These are phyloP conservation scores for Claviceps purpurea DNA, from an alignment of 2,329 filamentous ascomycete species.

Conservation along the genomic window DNA sequence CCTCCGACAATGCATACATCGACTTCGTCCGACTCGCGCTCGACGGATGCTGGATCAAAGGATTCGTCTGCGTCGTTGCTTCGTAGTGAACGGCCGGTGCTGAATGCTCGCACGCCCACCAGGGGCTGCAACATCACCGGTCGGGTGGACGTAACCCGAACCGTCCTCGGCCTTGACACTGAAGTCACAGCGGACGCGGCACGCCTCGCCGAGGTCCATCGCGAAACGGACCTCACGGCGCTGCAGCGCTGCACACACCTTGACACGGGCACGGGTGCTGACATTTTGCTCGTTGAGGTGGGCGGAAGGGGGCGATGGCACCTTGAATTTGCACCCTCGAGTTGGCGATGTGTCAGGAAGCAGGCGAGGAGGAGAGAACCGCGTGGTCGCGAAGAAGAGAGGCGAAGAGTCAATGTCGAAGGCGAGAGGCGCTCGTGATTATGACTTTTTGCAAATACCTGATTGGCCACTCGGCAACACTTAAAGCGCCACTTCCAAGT, in stretches of 20 bases:
- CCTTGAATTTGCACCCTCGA: not conserved
- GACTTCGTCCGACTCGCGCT: conserved; percentile 84
- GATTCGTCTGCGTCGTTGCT: conserved; percentile 24
- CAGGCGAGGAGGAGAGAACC: not conserved
- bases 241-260: conserved; percentile 25
- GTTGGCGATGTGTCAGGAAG: not conserved
- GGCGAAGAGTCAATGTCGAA: not conserved
- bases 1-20: conserved; percentile 95
- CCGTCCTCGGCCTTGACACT: conserved; percentile 9
- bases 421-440: not conserved
- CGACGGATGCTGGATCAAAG: conserved; percentile 55
- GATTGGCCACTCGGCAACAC: conserved; percentile 5
- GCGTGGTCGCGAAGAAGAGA: not conserved
- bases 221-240: conserved; percentile 17
- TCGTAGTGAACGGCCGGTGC: conserved; percentile 17
- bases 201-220: conserved; percentile 14
- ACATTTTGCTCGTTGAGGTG: conserved; percentile 13
- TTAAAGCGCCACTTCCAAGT: not conserved
- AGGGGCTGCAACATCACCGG: conserved; percentile 9
- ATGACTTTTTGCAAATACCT: conserved; percentile 4
- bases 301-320: not conserved
- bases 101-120: conserved; percentile 21
- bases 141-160: conserved; percentile 8
- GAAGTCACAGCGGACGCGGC: conserved; percentile 3
- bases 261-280: conserved; percentile 23